Base-by-base conservation (phyloP, 2,329 filamentous ascomycete species). In the Emydomyces testavorans region DNA sequence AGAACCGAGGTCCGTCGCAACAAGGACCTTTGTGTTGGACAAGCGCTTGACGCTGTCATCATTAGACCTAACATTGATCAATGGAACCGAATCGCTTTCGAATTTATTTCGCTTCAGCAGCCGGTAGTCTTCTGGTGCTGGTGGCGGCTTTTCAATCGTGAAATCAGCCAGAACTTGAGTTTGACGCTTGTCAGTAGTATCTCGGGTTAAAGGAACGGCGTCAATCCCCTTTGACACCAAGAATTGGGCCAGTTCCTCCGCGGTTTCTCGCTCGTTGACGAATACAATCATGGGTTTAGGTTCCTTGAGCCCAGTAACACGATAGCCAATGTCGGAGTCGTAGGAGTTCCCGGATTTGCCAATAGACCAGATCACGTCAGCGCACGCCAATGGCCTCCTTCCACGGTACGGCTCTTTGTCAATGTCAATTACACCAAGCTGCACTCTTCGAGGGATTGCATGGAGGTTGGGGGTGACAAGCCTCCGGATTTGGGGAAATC, bases 401-500 rank as follows among this genome's bases (percentile, higher is more conserved):
- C 92, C 88, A 53, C 81, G 81, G 69, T 95, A 98, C 0, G 89
- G 89, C n/a, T 93, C 82, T 56, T 84, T 86, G 54, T 90, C 82
- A 11, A 93, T 84, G 60, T 98, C 89, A 23, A 98, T 80, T 29
- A 96, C 87, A 49, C 87, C 88, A 3, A 98, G 79, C 63, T 96
- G 90, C 0, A 98, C 89, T 56, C 92, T 82, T 35, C 92, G 82
- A 2, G 92, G 92, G 56, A 98, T 94, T 50, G 92, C 88, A 66
- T 98, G 92, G 0, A 98, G 76, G 60, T 96, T 95, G 0, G 92
- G 92, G 0, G 92, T 98, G 1, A 90, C 90, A 53, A 98, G 80
- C 52, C 92, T 83, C 38, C 75, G 72, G 68, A 94, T 87, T 56
- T 85, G 75, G 0, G 92, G 90, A 64, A 89, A 95, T 53, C 82